These are phyloP conservation scores for Lagerstroemia speciosa DNA, from an alignment of 345 rosid genomes.

Conservation along the genomic window DNA sequence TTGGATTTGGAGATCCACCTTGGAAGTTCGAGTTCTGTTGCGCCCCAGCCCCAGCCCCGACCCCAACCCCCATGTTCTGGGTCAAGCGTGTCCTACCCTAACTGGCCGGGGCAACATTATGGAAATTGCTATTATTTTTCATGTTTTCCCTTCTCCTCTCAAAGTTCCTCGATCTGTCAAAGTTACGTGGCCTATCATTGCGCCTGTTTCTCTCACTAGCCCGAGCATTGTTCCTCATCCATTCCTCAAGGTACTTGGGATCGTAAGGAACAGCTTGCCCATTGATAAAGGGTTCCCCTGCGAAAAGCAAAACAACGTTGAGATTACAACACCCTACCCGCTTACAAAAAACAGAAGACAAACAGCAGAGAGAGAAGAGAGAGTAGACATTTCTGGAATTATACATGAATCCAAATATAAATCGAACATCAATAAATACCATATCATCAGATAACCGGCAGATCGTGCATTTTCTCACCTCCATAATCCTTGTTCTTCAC, in stretches of 20 bases:
- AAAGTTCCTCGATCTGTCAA: slow-evolving; percentile 73
- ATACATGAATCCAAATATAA: not conserved
- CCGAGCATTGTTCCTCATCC: slow-evolving; percentile 85
- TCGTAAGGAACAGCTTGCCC: slow-evolving; percentile 97
- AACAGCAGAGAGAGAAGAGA: not conserved
- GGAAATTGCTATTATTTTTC: slow-evolving; percentile 11
- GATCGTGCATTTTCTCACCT: slow-evolving; percentile 33
- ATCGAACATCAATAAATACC: not conserved
- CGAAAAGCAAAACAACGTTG: slow-evolving; percentile 1
- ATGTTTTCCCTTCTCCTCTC: slow-evolving; percentile 82
- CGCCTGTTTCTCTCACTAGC: slow-evolving; percentile 89
- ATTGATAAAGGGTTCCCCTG: slow-evolving; percentile 92
- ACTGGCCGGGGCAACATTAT: slow-evolving; percentile 7
- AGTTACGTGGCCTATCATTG: slow-evolving; percentile 68
- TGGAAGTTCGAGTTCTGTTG: not conserved
- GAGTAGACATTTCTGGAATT: not conserved
- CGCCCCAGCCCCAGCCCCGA: not conserved
- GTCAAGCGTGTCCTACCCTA: not conserved
- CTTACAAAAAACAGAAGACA: not conserved
- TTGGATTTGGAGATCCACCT: not conserved
- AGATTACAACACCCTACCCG: not conserved
- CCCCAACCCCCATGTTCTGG: not conserved
- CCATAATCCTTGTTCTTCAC: slow-evolving; percentile 90
- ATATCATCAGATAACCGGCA: not conserved
- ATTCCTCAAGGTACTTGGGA: slow-evolving; percentile 92